Evolutionary conservation across 331 rosid species (phyloP).

Genomic region (Acacia concinna): DNA sequence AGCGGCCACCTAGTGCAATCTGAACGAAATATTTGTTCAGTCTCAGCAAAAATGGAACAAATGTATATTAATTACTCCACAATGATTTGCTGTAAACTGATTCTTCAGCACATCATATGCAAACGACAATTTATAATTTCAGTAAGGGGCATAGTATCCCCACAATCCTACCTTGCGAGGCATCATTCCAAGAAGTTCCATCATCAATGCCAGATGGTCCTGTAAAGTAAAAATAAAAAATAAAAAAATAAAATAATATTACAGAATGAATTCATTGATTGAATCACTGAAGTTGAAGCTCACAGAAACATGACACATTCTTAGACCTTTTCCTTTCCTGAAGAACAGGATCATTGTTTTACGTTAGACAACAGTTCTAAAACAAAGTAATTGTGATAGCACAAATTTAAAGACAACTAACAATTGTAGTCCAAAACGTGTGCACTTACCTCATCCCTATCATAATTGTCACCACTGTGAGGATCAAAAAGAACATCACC

Average conservation of each 20-base stretch:
- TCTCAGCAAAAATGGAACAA: neutral
- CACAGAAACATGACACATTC: constrained; percentile 14
- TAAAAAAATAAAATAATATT: constrained; percentile 3
- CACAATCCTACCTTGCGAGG: constrained; percentile 66
- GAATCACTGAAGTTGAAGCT: constrained; percentile 15
- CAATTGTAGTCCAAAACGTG: constrained; percentile 24
- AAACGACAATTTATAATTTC: constrained; percentile 7
- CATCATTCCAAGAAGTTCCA: constrained; percentile 89
- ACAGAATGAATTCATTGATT: neutral
- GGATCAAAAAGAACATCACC: constrained; percentile 93
- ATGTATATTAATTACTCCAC: neutral
- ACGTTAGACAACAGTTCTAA: neutral
- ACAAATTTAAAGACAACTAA: constrained; percentile 18
- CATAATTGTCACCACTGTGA: constrained; percentile 88
- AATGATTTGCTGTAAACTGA: neutral
- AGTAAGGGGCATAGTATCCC: neutral
- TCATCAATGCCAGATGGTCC: constrained; percentile 92
- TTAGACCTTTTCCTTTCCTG: neutral
- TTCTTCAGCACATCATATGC: constrained; percentile 13
- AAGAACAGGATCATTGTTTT: neutral
- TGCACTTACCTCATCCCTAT: constrained; percentile 75
- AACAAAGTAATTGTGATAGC: constrained; percentile 19
- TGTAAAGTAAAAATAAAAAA: constrained; percentile 30
- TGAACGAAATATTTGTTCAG: constrained; percentile 30
- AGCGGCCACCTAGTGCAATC: constrained; percentile 81